phyloP scores from a whole-genome alignment of 495 filamentous ascomycete species.

The Aspergillus biplanus region DNA sequence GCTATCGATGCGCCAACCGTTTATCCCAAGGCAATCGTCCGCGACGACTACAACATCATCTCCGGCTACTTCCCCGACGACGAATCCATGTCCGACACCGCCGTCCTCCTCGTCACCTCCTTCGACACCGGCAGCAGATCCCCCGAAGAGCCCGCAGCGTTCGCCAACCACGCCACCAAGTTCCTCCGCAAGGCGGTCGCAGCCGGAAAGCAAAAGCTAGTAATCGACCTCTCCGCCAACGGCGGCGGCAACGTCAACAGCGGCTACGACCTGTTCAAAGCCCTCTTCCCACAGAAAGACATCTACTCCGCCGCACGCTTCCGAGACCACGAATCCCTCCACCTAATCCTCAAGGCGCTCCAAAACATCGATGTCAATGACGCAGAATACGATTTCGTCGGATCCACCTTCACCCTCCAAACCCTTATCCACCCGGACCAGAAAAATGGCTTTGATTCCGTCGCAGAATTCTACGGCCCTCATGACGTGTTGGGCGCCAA shows the following conservation, averaged over 20 bases:
- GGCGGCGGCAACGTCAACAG: slow-evolving; percentile 48
- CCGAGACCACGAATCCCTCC: slow-evolving; percentile 45
- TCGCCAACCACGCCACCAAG: slow-evolving; percentile 29
- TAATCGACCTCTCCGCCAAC: slow-evolving; percentile 62
- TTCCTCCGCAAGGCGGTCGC: slow-evolving; percentile 43
- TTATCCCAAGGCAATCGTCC: slow-evolving; percentile 68
- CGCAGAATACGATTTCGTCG: slow-evolving; percentile 10
- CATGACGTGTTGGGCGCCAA: slow-evolving; percentile 42
- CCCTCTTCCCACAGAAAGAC: slow-evolving; percentile 40
- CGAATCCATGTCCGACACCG: slow-evolving; percentile 36
- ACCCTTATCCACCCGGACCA: not conserved
- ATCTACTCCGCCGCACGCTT: slow-evolving; percentile 48
- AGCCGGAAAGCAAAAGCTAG: slow-evolving; percentile 47
- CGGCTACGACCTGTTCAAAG: slow-evolving; percentile 33
- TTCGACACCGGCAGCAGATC: slow-evolving; percentile 26
- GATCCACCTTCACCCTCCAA: slow-evolving; percentile 15
- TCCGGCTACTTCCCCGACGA: slow-evolving; percentile 44
- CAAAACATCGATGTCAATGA: not conserved
- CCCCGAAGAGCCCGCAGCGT: slow-evolving; percentile 26
- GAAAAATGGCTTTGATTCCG: not conserved
- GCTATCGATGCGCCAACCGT: slow-evolving; percentile 25
- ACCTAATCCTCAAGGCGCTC: slow-evolving; percentile 42
- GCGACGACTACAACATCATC: slow-evolving; percentile 34
- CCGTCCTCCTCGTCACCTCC: slow-evolving; percentile 43
- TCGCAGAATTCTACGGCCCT: slow-evolving; percentile 47